Evolutionary conservation across 2,329 filamentous ascomycete species (phyloP).

Genomic region (Fusarium sp.): DNA sequence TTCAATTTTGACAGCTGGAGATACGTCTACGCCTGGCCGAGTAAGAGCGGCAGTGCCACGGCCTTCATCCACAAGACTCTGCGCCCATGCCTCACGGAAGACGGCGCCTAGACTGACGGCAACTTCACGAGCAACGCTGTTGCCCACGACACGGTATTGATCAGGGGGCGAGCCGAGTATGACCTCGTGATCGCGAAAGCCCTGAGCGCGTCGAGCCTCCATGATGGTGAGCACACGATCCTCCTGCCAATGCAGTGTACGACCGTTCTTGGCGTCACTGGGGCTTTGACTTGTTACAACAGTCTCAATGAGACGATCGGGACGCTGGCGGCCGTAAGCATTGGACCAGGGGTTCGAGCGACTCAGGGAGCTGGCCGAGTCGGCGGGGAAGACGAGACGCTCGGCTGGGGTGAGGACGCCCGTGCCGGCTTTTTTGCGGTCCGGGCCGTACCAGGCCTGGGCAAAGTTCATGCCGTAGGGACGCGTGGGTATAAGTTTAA

Average conservation of each 20-base stretch:
- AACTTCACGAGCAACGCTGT: slow-evolving; percentile 79
- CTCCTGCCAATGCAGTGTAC: slow-evolving; percentile 74
- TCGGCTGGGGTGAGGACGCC: slow-evolving; percentile 55
- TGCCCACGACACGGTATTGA: slow-evolving; percentile 78
- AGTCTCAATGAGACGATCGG: slow-evolving; percentile 68
- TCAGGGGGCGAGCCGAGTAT: slow-evolving; percentile 67
- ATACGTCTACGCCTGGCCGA: slow-evolving; percentile 22
- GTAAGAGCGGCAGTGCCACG: neutral
- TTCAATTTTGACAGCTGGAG: slow-evolving; percentile 11
- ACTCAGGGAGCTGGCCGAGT: slow-evolving; percentile 19
- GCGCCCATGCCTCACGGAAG: slow-evolving; percentile 66
- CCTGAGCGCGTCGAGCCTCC: slow-evolving; percentile 77
- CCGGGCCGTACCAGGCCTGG: slow-evolving; percentile 56
- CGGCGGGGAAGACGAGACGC: slow-evolving; percentile 54
- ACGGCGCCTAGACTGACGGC: slow-evolving; percentile 74
- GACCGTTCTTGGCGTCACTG: slow-evolving; percentile 67
- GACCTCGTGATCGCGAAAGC: slow-evolving; percentile 77
- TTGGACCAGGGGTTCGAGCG: slow-evolving; percentile 57
- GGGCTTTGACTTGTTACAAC: slow-evolving; percentile 67
- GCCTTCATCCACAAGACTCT: slow-evolving; percentile 40
- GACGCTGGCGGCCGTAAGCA: slow-evolving; percentile 66
- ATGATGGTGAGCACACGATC: slow-evolving; percentile 71
- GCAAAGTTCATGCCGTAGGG: slow-evolving; percentile 67
- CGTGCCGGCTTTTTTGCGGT: slow-evolving; percentile 37
- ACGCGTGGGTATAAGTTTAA: slow-evolving; percentile 69